phyloP scores from a whole-genome alignment of 2,329 filamentous ascomycete genomes.

The Ilyonectria robusta region DNA sequence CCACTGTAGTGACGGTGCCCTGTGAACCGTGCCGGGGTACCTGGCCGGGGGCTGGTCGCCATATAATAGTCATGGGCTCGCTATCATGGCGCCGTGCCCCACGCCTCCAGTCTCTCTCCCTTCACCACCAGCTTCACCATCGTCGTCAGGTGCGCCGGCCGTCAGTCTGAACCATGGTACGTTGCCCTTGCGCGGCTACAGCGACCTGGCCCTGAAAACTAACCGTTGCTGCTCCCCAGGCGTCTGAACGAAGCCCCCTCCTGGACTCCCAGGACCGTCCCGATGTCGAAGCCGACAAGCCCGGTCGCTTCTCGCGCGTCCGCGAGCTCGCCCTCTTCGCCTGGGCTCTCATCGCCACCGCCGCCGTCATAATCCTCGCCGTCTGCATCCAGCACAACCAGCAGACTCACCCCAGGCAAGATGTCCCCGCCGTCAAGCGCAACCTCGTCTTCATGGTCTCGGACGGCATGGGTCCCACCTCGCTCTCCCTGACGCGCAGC shows the following conservation, averaged over 20 bases:
- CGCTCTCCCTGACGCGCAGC: conserved; percentile 86
- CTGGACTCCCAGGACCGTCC: conserved; percentile 53
- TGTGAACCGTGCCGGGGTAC: neutral
- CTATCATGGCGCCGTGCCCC: conserved; percentile 6
- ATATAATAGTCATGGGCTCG: conserved; percentile 27
- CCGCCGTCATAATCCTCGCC: conserved; percentile 82
- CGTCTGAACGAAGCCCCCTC: conserved; percentile 61
- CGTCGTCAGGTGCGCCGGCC: conserved; percentile 16
- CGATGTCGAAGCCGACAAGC: conserved; percentile 42
- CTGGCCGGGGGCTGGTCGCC: neutral
- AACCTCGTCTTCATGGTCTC: conserved; percentile 99
- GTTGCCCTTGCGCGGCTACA: neutral
- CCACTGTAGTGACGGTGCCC: neutral
- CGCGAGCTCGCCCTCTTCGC: conserved; percentile 83
- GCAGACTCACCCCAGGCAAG: conserved; percentile 56
- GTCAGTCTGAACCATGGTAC: conserved; percentile 32
- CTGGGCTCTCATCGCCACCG: conserved; percentile 88
- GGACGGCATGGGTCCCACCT: conserved; percentile 97
- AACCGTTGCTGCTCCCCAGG: conserved; percentile 45
- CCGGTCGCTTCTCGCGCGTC: conserved; percentile 59
- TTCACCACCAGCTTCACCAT: neutral
- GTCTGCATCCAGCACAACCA: conserved; percentile 83
- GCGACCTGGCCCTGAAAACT: conserved; percentile 15
- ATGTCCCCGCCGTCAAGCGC: conserved; percentile 75
- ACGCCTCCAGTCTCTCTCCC: neutral